Evolutionary conservation across 2,329 filamentous ascomycete species (phyloP), one percentile per base, ranked within the genome.

Genomic region (Colletotrichum sp.): DNA sequence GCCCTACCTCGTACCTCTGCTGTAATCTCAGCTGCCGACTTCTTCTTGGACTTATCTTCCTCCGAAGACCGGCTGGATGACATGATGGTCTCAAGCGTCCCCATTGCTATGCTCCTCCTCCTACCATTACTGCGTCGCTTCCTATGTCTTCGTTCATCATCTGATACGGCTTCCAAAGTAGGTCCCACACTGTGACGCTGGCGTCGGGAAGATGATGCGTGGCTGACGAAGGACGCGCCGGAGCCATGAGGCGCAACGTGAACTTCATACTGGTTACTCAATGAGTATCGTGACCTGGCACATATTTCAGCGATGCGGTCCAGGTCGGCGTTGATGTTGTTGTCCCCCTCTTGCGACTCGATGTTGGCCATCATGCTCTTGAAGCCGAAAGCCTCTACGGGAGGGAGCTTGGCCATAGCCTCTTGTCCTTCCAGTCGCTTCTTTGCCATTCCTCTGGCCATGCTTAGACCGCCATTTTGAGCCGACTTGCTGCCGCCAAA

Each of bases 301-400:
- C 92, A 93, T 36, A 93, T 93, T 82, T 93, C 92, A 13, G 92
- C 92, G 79, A 93, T 93, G 55, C 91, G 89, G 77, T 93, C 91
- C 66, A 93, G 84, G 79, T 93, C 91, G 15, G 91, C 86, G 68
- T 87, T 87, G 75, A 93, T 90, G 74, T 90, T 87, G 65, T 84
- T 84, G 8, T 83, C 84, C 6, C 80, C 81, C 67, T 85, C 85
- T 66, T 87, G 84, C 2, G 85, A 84, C 76, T 90, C 87, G 64
- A 91, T 86, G 74, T 90, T 89, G 68, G 89, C 88, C 86, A 93
- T 89, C 80, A 93, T 92, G 77, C 89, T 90, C 81, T 91, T 92
- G 85, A 93, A 93, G 69, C 88, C 91, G 79, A 93, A 93, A 15
- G 91, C 92, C 77, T 93, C 91, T 19, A 93, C 83, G 1, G 92